Evolutionary conservation across 2,329 filamentous ascomycete species (phyloP).

Genomic region (Mycosphaerella arachidis): DNA sequence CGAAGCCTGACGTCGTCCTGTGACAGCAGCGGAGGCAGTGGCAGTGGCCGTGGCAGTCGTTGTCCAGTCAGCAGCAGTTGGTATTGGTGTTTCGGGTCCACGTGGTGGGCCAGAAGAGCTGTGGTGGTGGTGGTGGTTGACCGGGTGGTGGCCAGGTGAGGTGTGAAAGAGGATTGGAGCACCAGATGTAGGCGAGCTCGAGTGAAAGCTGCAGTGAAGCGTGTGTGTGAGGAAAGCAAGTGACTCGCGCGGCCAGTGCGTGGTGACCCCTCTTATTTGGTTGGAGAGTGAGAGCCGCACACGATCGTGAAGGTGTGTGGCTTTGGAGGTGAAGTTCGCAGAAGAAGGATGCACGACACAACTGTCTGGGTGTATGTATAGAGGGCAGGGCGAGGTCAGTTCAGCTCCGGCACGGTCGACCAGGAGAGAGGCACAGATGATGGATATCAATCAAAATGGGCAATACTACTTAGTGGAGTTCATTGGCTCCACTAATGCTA

Average conservation of each 20-base stretch:
- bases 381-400: background rate
- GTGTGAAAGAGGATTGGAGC: background rate
- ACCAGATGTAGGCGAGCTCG: background rate
- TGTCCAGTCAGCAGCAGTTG: background rate
- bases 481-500: background rate
- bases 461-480: conserved; percentile 1
- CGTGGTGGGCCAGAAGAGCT: background rate
- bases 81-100: background rate
- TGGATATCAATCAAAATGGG: conserved; percentile 1
- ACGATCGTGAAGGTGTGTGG: background rate
- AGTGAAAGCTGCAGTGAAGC: background rate
- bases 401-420: background rate
- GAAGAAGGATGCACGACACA: background rate
- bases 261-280: background rate
- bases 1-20: background rate
- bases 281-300: background rate
- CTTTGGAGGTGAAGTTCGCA: background rate
- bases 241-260: background rate
- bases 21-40: background rate
- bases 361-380: background rate
- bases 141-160: background rate
- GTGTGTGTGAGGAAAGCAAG: background rate
- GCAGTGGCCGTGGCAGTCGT: background rate
- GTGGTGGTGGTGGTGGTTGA: background rate
- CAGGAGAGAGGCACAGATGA: background rate